phyloP scores from a whole-genome alignment of 2,329 filamentous ascomycete species.

The Trichophyton simii region DNA sequence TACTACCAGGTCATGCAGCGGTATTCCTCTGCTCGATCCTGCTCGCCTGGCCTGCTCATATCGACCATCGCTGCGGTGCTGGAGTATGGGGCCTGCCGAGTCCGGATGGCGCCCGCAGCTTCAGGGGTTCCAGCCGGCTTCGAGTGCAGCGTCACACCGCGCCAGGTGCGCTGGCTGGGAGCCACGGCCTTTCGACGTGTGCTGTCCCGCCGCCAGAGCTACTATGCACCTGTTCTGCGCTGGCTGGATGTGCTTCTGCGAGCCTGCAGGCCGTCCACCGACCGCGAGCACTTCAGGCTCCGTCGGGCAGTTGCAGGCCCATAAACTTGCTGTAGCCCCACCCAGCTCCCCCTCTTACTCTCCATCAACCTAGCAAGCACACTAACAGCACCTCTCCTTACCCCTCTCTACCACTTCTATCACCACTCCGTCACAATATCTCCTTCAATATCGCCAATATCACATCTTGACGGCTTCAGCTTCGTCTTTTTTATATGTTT shows the following conservation, averaged over 20 bases:
- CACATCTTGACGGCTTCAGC: too few relatives aligned
- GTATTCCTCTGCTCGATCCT: neutral
- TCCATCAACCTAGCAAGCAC: too few relatives aligned
- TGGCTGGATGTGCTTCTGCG: slow-evolving; percentile 51
- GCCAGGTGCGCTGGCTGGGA: slow-evolving; percentile 53
- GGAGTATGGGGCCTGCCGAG: slow-evolving; percentile 44
- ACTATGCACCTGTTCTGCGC: slow-evolving; percentile 48
- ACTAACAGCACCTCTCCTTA: too few relatives aligned
- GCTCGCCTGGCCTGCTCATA: slow-evolving; percentile 32
- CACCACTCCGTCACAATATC: too few relatives aligned
- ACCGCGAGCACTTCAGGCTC: slow-evolving; percentile 24
- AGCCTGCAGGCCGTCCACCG: slow-evolving; percentile 27
- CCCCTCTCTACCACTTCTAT: too few relatives aligned
- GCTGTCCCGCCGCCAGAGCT: slow-evolving; percentile 58
- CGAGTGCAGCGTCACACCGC: slow-evolving; percentile 46
- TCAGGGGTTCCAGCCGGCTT: slow-evolving; percentile 24
- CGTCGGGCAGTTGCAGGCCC: slow-evolving; percentile 18
- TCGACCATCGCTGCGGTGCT: slow-evolving; percentile 45
- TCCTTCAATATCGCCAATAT: too few relatives aligned
- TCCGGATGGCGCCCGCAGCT: neutral
- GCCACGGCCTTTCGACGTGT: slow-evolving; percentile 58
- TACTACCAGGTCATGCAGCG: slow-evolving; percentile 48
- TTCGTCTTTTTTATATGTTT: too few relatives aligned
- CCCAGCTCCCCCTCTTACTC: too few relatives aligned
- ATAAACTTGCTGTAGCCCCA: too few relatives aligned